These are phyloP conservation scores for Pseudopithomyces chartarum DNA, from an alignment of 2,329 filamentous ascomycete genomes.

Conservation along the genomic window DNA sequence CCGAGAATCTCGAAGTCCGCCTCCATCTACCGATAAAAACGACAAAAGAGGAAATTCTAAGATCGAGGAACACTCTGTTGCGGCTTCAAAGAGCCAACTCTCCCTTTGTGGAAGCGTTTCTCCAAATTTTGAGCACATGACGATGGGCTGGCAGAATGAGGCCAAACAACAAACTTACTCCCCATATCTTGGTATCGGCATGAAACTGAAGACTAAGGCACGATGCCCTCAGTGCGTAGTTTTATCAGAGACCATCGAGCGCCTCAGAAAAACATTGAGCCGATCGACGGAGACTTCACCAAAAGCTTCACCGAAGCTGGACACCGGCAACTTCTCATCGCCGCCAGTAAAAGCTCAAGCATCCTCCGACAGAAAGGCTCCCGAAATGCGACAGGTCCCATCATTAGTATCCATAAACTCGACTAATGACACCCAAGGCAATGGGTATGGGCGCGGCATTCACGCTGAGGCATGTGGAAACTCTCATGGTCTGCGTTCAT, in stretches of 20 bases:
- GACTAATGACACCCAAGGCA: not conserved
- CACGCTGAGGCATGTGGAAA: too few relatives aligned
- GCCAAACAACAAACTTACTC: not conserved
- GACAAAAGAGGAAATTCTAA: not conserved
- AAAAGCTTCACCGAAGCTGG: not conserved
- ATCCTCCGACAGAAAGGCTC: not conserved
- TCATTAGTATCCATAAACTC: not conserved
- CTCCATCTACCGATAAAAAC: not conserved
- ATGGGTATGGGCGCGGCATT: too few relatives aligned
- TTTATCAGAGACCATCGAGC: constrained; percentile 3
- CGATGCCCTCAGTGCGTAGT: not conserved
- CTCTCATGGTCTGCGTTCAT: too few relatives aligned
- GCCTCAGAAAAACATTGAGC: not conserved
- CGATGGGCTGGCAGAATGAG: constrained; percentile 2
- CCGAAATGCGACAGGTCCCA: constrained; percentile 6
- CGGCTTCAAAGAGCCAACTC: not conserved
- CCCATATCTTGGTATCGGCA: not conserved
- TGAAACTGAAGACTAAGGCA: not conserved
- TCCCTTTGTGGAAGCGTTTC: not conserved
- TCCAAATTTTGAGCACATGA: not conserved
- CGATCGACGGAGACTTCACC: not conserved
- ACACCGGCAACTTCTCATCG: not conserved
- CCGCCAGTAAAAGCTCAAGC: too few relatives aligned
- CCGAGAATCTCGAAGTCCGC: not conserved
- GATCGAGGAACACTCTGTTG: not conserved